phyloP scores from a whole-genome alignment of 768 basidiomycete species.

The Mycena leptocephala region DNA sequence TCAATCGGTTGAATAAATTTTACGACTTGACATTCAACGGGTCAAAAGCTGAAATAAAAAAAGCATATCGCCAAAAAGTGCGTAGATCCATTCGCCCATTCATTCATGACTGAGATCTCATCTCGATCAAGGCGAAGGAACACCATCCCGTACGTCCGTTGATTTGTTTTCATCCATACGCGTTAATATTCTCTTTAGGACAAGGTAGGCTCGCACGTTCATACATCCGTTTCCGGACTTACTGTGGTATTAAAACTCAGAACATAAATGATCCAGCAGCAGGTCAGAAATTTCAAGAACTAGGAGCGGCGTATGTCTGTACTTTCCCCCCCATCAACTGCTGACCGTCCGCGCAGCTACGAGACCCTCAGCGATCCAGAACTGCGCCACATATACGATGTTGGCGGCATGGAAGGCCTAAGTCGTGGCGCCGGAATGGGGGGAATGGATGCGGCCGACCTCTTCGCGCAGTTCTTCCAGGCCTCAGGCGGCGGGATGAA shows the following conservation, averaged over 20 bases:
- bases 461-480: slow-evolving; percentile 85
- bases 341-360: slow-evolving; percentile 65
- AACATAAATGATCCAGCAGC: slow-evolving; percentile 93
- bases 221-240: background rate
- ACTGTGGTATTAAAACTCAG: slow-evolving; percentile 53
- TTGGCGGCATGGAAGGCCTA: slow-evolving; percentile 80
- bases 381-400: slow-evolving; percentile 81
- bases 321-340: background rate
- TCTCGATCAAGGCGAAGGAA: slow-evolving; percentile 78
- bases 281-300: slow-evolving; percentile 88
- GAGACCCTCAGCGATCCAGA: slow-evolving; percentile 86
- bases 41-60: slow-evolving; percentile 86
- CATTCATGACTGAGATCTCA: slow-evolving; percentile 37
- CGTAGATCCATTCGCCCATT: slow-evolving; percentile 35
- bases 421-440: slow-evolving; percentile 58
- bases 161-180: slow-evolving; percentile 24
- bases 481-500: slow-evolving; percentile 57
- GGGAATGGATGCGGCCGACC: slow-evolving; percentile 72
- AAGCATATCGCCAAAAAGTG: slow-evolving; percentile 95
- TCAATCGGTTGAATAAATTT: slow-evolving; percentile 11
- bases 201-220: slow-evolving; percentile 64
- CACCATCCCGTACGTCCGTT: slow-evolving; percentile 83
- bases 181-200: slow-evolving; percentile 63
- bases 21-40: slow-evolving; percentile 30
- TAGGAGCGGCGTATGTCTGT: slow-evolving; percentile 85